Conservation (phyloP, 805 yeast species). For the Ogataea henricii region DNA sequence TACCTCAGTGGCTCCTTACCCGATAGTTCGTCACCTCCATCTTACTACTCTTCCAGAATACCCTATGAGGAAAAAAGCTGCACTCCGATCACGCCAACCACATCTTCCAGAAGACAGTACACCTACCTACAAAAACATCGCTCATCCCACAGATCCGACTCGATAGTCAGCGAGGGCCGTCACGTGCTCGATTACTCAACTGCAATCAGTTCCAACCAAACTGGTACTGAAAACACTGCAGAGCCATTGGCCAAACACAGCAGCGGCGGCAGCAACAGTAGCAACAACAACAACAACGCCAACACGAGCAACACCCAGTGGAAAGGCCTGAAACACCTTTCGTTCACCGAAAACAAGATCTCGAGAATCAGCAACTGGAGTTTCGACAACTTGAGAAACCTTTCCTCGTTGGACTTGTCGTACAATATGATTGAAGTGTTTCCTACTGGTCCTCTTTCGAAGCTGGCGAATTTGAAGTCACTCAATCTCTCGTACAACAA, state of each 20-base stretch:
- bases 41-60: conserved; percentile 19
- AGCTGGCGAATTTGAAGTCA: conserved; percentile 49
- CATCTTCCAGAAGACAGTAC: conserved; percentile 31
- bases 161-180: conserved; percentile 14
- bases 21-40: conserved; percentile 23
- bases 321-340: conserved; percentile 42
- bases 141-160: conserved; percentile 17
- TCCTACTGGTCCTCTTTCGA: conserved; percentile 53
- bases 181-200: conserved; percentile 8
- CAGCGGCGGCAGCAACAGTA: no score
- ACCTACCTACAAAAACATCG: conserved; percentile 26
- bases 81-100: conserved; percentile 7
- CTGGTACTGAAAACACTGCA: not conserved
- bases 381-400: conserved; percentile 34
- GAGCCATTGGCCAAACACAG: not conserved
- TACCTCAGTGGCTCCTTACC: conserved; percentile 32
- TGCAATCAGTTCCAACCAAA: not conserved
- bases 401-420: conserved; percentile 54
- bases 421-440: conserved; percentile 49
- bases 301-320: conserved; percentile 31
- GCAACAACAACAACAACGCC: conserved; percentile 1
- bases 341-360: conserved; percentile 43
- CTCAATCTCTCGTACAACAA: conserved; percentile 55
- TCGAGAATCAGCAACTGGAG: conserved; percentile 31
- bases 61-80: conserved; percentile 19